Base-by-base conservation (phyloP, 2,329 filamentous ascomycete species). In the Lizonia empirigonia region DNA sequence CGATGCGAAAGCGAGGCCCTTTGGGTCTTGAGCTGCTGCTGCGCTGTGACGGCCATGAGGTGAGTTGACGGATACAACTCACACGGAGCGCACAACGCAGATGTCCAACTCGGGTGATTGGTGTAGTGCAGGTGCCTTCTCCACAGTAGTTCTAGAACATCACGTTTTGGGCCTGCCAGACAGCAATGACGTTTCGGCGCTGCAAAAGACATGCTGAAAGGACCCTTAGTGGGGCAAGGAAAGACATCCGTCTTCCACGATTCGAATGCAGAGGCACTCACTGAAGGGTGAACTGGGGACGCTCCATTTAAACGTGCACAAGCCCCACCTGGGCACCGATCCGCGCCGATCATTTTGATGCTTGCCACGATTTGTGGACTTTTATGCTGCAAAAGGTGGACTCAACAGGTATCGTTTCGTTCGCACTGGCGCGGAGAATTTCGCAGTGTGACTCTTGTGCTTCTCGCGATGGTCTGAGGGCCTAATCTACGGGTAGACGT, bases 91-190 rank as follows among this genome's bases (percentile, higher is more conserved):
- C 45, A 49, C 44, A 24, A 27, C 34, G 40, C 37, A 37, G 18
- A 48, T 42, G 23, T 44, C 32, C 33, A 40, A 29, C 35, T 34
- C 44, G 32, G 37, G 44, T 36, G n/a, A 34, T 35, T 36, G 35
- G 33, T 46, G 45, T 49, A 49, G 44, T 29, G 50, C 33, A 39
- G 18, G 36, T 26, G 34, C 8, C 22, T 38, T 44, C 27, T 44
- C 30, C 18, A 32, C 32, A 36, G 42, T 22, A n/a, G 50, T 56
- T 62, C 59, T 60, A 62, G 59, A 62, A 61, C 49, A 29, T 44
- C 41, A 37, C 44, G 34, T 49, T 53, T 53, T 33, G 42, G 23
- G 34, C 26, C 40, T 41, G 50, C 37, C 41, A 47, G 42, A 47
- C 40, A 30, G 37, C 34, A 40, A 59, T 62, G 59, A 61, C 59